These are phyloP conservation scores for Pseudonectria foliicola DNA, from an alignment of 2,329 filamentous ascomycete species.

Conservation along the genomic window DNA sequence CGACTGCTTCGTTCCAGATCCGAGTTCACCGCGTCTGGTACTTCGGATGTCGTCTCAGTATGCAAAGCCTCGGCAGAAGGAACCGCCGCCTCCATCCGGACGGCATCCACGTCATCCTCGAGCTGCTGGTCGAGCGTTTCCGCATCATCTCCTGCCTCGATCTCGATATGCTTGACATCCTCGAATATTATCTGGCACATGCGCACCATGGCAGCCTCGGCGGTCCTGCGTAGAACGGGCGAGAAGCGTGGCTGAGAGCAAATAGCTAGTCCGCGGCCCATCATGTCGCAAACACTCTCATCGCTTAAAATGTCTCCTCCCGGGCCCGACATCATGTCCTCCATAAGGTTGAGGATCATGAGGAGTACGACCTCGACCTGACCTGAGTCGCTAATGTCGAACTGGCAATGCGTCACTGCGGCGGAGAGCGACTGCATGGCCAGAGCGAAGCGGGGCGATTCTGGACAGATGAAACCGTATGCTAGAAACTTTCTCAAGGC, in stretches of 20 bases:
- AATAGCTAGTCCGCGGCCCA: constrained; percentile 95
- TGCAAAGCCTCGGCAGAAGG: constrained; percentile 15
- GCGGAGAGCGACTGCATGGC: constrained; percentile 93
- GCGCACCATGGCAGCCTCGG: constrained; percentile 94
- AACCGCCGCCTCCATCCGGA: constrained; percentile 63
- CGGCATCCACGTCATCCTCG: constrained; percentile 61
- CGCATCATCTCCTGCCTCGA: constrained; percentile 61
- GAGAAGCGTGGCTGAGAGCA: constrained; percentile 91
- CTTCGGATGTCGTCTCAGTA: constrained; percentile 12
- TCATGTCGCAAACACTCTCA: constrained; percentile 98
- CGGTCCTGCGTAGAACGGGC: constrained; percentile 80
- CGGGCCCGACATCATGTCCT: constrained; percentile 92
- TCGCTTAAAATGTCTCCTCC: constrained; percentile 92
- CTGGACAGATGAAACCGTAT: constrained; percentile 80
- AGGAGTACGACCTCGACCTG: constrained; percentile 93
- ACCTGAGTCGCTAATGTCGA: constrained; percentile 90
- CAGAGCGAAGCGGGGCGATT: constrained; percentile 79
- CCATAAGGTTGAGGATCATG: constrained; percentile 94
- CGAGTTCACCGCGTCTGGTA: constrained; percentile 10
- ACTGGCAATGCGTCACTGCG: constrained; percentile 94
- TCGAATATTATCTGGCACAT: constrained; percentile 99
- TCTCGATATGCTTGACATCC: constrained; percentile 73
- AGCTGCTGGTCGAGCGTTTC: constrained; percentile 59
- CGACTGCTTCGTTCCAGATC: constrained; percentile 32
- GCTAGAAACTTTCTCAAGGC: constrained; percentile 95